Base-by-base conservation (phyloP, 768 basidiomycete genomes). In the Suillus subluteus region DNA sequence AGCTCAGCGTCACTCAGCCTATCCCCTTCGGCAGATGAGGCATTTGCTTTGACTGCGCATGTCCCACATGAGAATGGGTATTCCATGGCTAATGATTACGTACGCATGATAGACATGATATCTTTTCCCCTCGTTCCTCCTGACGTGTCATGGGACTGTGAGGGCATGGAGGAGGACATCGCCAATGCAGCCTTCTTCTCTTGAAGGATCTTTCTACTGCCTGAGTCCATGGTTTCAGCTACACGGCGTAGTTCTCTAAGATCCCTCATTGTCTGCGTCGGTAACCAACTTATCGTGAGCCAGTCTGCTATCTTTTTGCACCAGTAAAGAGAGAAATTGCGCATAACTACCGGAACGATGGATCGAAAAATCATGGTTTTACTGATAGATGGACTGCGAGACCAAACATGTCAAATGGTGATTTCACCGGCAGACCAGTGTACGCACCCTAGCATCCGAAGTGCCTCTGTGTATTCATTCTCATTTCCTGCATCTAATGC, bases 81-180 rank as follows among this genome's bases (percentile, higher is more conserved):
- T 35, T 63, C 3, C n/a, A 30, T 7, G 35, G 40, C 6, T 18
- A 30, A 64, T 56, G 15, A 13, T 37, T 8, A 73, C 75, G 30
- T 58, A 77, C 76, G 62, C 66, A 77, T 70, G 59, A 77, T 71
- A 50, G 65, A 73, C 74, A 76, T 74, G 38, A 77, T 69, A 61
- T 77, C 73, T 18, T 66, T 73, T 15, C 69, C 62, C 54, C 43
- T 62, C 32, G 44, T 61, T 56, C 18, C 32, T 62, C 63, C 21
- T 16, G 58, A 62, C 8, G 16, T 48, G n/a, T 48, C 21, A 23
- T 23, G 9, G 21, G 32, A 35, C 11, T 56, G 32, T 21, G 32
- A 35, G 21, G 55, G 7, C 16, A 18, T 35, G 32, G 15, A 9
- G 8, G 32, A 32, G 9, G 30, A 3, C 5, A 5, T 21, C 3